phyloP scores from a whole-genome alignment of 2,329 filamentous ascomycete species.

The Piedraia hortae region DNA sequence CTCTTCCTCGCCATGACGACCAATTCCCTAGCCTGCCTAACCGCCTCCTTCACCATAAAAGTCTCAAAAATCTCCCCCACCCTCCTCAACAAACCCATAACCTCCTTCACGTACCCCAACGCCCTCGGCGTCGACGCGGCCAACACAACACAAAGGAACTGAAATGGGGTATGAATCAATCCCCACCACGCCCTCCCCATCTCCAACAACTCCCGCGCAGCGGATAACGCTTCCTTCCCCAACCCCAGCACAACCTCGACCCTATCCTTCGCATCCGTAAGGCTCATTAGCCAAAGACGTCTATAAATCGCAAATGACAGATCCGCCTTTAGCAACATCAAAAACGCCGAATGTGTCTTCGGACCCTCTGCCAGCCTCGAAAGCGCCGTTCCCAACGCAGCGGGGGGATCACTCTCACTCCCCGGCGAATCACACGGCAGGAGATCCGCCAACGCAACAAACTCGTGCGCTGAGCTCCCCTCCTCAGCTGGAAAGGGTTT shows the following conservation, averaged over 20 bases:
- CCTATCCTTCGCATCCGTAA: conserved; percentile 13
- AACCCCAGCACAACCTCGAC: conserved; percentile 14
- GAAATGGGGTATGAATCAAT: conserved; percentile 16
- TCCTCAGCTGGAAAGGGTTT: conserved; percentile 10
- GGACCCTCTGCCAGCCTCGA: conserved; percentile 10
- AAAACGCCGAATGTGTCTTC: conserved; percentile 12
- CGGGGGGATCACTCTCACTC: conserved; percentile 12
- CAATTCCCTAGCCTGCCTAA: conserved; percentile 10
- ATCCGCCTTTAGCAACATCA: conserved; percentile 23
- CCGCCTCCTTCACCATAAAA: conserved; percentile 14
- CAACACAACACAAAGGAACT: conserved; percentile 17
- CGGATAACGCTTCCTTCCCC: conserved; percentile 12
- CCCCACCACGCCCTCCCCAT: conserved; percentile 18
- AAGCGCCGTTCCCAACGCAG: conserved; percentile 10
- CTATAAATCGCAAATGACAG: conserved; percentile 23
- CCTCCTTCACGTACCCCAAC: conserved; percentile 12
- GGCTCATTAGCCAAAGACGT: conserved; percentile 15
- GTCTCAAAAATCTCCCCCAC: conserved; percentile 14
- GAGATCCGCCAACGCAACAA: conserved; percentile 11
- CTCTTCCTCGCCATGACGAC: conserved; percentile 10
- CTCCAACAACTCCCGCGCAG: conserved; percentile 13
- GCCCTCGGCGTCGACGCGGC: conserved; percentile 15
- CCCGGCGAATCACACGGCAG: conserved; percentile 13
- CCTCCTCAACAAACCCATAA: conserved; percentile 14
- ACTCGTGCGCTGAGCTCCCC: conserved; percentile 8